A percentile compares a stretch with the other conserved stretches of the same genome.
Conservation (phyloP, 2,329 filamentous ascomycete genomes). For the Sordariomycetes sp. region DNA sequence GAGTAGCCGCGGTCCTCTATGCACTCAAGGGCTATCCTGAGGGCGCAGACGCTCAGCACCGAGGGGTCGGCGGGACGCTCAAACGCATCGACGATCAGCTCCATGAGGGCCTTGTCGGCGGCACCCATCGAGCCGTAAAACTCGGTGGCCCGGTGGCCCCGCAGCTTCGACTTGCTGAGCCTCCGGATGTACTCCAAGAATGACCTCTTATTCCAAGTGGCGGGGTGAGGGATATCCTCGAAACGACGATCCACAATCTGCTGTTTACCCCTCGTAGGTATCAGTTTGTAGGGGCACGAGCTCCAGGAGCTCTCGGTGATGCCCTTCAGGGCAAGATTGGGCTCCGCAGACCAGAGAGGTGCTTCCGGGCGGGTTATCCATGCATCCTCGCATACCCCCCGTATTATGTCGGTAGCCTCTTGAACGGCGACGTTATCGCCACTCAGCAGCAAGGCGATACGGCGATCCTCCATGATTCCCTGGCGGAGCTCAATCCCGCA, state of each 20-base stretch:
- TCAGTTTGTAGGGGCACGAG: conserved; percentile 13
- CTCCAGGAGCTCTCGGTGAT: conserved; percentile 22
- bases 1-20: conserved; percentile 18
- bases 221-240: conserved; percentile 26
- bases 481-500: conserved; percentile 11
- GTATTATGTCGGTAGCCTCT: conserved; percentile 19
- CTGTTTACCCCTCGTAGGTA: conserved; percentile 11
- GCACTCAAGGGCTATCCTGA: conserved; percentile 33
- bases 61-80: conserved; percentile 19
- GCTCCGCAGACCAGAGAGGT: conserved; percentile 8
- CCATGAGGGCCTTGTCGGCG: conserved; percentile 26
- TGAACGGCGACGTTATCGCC: conserved; percentile 20
- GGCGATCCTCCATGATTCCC: neutral
- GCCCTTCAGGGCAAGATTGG: conserved; percentile 19
- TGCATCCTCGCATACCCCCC: conserved; percentile 17
- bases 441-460: conserved; percentile 20
- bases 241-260: conserved; percentile 23
- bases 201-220: conserved; percentile 26
- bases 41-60: conserved; percentile 24
- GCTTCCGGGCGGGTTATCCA: conserved; percentile 25
- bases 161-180: conserved; percentile 26
- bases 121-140: conserved; percentile 23
- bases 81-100: conserved; percentile 27
- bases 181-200: conserved; percentile 30
- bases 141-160: conserved; percentile 17